A percentile compares a stretch with the other conserved stretches of the same genome.
Evolutionary conservation across 192 early-diverging fungal genomes (phyloP).

Genomic region (Coemansia sp.): DNA sequence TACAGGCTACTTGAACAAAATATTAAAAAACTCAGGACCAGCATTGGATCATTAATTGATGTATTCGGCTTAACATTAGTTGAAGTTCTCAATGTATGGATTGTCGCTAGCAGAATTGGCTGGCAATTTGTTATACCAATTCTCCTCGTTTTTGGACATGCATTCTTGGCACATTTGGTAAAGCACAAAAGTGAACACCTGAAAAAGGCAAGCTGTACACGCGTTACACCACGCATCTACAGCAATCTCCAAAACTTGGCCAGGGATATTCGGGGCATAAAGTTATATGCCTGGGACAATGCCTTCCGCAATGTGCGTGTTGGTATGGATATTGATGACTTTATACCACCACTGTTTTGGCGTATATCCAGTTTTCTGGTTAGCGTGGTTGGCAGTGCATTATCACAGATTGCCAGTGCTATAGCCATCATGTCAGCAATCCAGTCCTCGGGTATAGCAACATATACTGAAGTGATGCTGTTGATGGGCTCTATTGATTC

Average conservation of each 20-base stretch:
- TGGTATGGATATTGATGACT: conserved; percentile 5
- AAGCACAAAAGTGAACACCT: neutral
- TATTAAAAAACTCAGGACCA: neutral
- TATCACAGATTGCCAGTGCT: conserved; percentile 57
- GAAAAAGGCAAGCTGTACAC: neutral
- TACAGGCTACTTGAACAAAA: neutral
- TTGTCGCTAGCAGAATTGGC: conserved; percentile 26
- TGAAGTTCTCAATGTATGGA: conserved; percentile 19
- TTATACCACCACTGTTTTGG: conserved; percentile 29
- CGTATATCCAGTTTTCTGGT: conserved; percentile 13
- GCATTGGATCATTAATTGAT: neutral
- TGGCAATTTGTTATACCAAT: conserved; percentile 32
- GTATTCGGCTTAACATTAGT: neutral
- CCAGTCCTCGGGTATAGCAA: conserved; percentile 17
- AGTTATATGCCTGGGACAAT: conserved; percentile 64
- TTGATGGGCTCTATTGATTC: conserved; percentile 25
- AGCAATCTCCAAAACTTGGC: conserved; percentile 15
- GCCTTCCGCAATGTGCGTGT: conserved; percentile 12
- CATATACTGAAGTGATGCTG: conserved; percentile 15
- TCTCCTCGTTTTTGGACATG: conserved; percentile 8
- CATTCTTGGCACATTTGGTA: conserved; percentile 4
- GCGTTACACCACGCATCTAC: conserved; percentile 1
- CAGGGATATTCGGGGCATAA: conserved; percentile 63
- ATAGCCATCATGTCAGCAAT: conserved; percentile 62
- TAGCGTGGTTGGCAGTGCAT: conserved; percentile 23